Conservation (phyloP, 768 basidiomycete genomes). For the Serendipita sp. region DNA sequence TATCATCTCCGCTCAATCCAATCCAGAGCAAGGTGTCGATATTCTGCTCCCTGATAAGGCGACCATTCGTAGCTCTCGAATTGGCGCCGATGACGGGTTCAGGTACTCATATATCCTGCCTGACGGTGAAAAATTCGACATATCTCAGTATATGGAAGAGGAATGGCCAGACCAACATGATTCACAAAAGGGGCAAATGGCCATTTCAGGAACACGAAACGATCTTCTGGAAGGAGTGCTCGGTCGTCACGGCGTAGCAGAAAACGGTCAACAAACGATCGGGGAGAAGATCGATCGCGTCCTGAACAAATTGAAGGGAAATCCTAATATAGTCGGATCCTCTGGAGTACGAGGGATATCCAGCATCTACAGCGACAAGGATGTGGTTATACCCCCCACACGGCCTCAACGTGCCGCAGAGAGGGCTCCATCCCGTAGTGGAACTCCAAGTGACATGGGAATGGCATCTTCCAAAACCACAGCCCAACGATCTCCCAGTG, state of each 20-base stretch:
- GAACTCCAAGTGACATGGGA: neutral
- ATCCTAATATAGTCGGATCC: neutral
- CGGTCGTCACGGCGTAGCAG: constrained; percentile 24
- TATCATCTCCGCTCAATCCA: constrained; percentile 71
- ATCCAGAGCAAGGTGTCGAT: constrained; percentile 77
- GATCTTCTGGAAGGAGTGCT: constrained; percentile 58
- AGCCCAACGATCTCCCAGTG: neutral
- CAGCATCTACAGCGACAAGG: neutral
- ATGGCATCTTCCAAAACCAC: constrained; percentile 12
- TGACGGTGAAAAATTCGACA: constrained; percentile 83
- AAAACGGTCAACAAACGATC: constrained; percentile 30
- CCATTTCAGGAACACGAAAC: constrained; percentile 22
- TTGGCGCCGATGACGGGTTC: constrained; percentile 46
- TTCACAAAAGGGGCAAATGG: constrained; percentile 15
- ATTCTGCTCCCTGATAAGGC: constrained; percentile 73
- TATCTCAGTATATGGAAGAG: constrained; percentile 83
- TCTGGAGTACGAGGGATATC: neutral
- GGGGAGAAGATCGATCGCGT: constrained; percentile 61
- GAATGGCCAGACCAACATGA: constrained; percentile 44
- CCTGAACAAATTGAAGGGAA: constrained; percentile 57
- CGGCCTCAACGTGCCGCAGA: constrained; percentile 6
- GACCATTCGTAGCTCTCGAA: constrained; percentile 68
- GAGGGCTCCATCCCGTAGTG: neutral
- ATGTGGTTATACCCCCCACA: constrained; percentile 9
- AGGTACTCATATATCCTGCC: constrained; percentile 88